Evolutionary conservation across 768 basidiomycete species (phyloP).

Genomic region (Boletus tomentosulus): DNA sequence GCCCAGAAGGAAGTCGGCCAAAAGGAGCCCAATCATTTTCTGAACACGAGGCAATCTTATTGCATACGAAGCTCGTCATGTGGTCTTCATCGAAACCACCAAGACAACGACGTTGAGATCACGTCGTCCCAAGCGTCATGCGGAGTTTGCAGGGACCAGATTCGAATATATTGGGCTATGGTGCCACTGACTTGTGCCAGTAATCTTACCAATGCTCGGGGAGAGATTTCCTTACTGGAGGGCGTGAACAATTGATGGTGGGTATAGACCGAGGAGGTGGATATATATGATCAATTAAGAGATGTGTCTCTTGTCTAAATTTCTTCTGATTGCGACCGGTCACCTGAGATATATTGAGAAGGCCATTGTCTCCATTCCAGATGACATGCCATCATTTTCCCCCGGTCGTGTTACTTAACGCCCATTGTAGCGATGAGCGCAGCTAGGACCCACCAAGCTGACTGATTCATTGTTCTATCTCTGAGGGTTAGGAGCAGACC

Average conservation of each 20-base stretch:
- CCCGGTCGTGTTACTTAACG: constrained; percentile 3
- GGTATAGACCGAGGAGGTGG: constrained; percentile 25
- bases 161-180: constrained; percentile 3
- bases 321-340: constrained; percentile 1
- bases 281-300: constrained; percentile 9
- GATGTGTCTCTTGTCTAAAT: constrained; percentile 3
- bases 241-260: constrained; percentile 7
- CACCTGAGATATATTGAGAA: constrained; percentile 11
- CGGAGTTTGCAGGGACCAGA: constrained; percentile 19
- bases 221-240: constrained; percentile 14
- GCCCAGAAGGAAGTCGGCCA: not conserved
- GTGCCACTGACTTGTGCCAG: not conserved
- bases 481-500: not conserved
- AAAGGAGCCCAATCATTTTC: constrained; percentile 1
- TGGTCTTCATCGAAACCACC: constrained; percentile 11
- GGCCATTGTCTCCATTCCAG: constrained; percentile 9
- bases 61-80: constrained; percentile 9
- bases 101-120: constrained; percentile 10
- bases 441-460: not conserved
- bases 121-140: constrained; percentile 4
- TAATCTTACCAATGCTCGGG: constrained; percentile 7
- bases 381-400: constrained; percentile 4
- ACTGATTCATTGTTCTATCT: not conserved
- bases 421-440: not conserved
- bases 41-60: constrained; percentile 17